Evolutionary conservation across 768 basidiomycete species (phyloP).

Genomic region (Cytidiella melzeri): DNA sequence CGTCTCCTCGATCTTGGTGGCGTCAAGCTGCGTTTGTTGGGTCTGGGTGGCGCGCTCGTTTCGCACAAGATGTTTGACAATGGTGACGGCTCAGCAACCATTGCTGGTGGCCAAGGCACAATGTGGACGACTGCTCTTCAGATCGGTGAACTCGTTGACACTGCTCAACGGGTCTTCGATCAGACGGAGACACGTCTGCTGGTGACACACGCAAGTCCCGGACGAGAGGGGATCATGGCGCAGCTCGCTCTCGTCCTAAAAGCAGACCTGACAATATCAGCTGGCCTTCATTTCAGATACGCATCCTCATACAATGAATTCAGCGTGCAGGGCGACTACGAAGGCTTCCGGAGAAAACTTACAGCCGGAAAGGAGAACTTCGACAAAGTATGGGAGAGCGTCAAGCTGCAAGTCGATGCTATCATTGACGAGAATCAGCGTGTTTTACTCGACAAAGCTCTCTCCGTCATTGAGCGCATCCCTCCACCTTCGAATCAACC

Average conservation of each 20-base stretch:
- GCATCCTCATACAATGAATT: constrained; percentile 96
- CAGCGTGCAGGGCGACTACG: constrained; percentile 84
- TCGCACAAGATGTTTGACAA: constrained; percentile 94
- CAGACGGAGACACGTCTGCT: constrained; percentile 90
- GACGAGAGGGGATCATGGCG: constrained; percentile 87
- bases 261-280: constrained; percentile 90
- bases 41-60: constrained; percentile 91
- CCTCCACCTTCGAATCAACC: constrained; percentile 48
- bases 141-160: constrained; percentile 96
- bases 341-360: constrained; percentile 81
- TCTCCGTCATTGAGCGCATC: constrained; percentile 77
- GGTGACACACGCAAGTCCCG: constrained; percentile 87
- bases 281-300: constrained; percentile 97
- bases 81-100: constrained; percentile 91
- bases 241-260: constrained; percentile 89
- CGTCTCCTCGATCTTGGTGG: constrained; percentile 89
- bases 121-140: constrained; percentile 99
- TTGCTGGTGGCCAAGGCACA: constrained; percentile 95
- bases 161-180: constrained; percentile 91
- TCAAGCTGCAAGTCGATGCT: constrained; percentile 84
- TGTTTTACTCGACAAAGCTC: constrained; percentile 81
- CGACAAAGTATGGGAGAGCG: constrained; percentile 91
- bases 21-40: constrained; percentile 89
- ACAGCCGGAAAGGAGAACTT: constrained; percentile 73
- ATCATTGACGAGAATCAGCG: constrained; percentile 91